Base-by-base conservation (phyloP, 371 early-diverging fungal species). In the Lichtheimia ramosa region DNA sequence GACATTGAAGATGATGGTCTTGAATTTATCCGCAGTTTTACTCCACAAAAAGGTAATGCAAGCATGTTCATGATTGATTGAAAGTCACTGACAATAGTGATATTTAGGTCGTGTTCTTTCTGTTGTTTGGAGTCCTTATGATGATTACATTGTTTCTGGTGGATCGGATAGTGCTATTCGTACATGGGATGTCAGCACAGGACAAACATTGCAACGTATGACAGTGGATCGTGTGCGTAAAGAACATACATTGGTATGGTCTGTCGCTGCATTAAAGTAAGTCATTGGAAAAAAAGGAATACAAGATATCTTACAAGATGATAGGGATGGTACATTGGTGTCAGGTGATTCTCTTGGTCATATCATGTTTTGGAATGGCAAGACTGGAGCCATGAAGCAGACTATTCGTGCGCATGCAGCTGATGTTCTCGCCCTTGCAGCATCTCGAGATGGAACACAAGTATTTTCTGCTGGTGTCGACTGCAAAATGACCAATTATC, bases 401-500 rank as follows among this genome's bases (percentile, higher is more conserved):
- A 81, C 82, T 1, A 75, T 94, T 56, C 77, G 79, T 27, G 81
- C 91, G 0, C 96, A 96, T 58, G 85, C 77, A 20, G 95, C 96
- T 1, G 96, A 96, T 76, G 90, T 96, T 14, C 84, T 97, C 8
- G 91, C 94, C 58, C 67, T 97, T 62, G 89, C 87, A 18, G 84
- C 81, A 6, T 82, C 71, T 14, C 56, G 64, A 53, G 78, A 85
- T 34, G 92, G 92, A 5, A 83, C 74, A 21, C 75, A 79, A 40
- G 91, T 96, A 3, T 96, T 85, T 68, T 87, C 94, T 1, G 83
- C 91, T 13, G 95, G 96, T 59, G 92, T 96, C n/a, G 98, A 96
- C 65, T 87, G 93, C 56, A 91, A 92, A 60, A 81, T 94, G 41
- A 83, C 85, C 16, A 85, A 87, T 58, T 91, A 87, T 74, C 76